Evolutionary conservation across 208 protist genomes (phyloP), one percentile per base, ranked within the genome.

Genomic region (Trypanosoma avium): DNA sequence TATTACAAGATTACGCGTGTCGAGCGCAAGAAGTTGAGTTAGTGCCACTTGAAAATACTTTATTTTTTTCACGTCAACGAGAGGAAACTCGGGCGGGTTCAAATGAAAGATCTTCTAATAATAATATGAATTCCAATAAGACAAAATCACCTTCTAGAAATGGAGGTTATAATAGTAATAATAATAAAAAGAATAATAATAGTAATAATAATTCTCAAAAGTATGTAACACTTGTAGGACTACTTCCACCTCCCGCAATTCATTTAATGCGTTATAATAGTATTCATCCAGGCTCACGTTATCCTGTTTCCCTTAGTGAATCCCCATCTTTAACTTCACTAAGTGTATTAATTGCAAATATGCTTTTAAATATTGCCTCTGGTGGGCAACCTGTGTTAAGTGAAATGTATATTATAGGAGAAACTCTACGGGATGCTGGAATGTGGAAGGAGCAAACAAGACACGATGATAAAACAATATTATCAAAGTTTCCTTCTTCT

Each of bases 1-100:
- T 89, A 26, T 71, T 92, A 38, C 68, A 75, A 12, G 78, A 78
- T 59, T 88, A 88, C 59, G 82, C 86, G 32, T 88, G 82, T 61
- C 67, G 77, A 30, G 21, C 73, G 7, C 36, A 70, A 12, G 81
- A 92, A 61, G 69, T 67, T n/a, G 63, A 68, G 17, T 62, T 59
- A 21, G 77, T 88, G 26, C 68, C 82, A 15, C 60, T 92, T 6
- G 52, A 53, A 47, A 59, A 78, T 63, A 61, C 69, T 30, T 17
- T 89, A 3, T 88, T 68, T 65, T 74, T 74, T 33, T 45, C 45
- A 36, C 46, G 68, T 13, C 29, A 74, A 42, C 26, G 26, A 10
- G 65, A 56, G 2, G 55, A 65, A 10, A 22, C n/a, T 19, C 30
- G 35, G 3, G 4, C 32, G 21, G 10, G 33, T 38, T 17, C 17